Base-by-base conservation (phyloP, 2,329 filamentous ascomycete genomes). In the Exophiala calicioides region DNA sequence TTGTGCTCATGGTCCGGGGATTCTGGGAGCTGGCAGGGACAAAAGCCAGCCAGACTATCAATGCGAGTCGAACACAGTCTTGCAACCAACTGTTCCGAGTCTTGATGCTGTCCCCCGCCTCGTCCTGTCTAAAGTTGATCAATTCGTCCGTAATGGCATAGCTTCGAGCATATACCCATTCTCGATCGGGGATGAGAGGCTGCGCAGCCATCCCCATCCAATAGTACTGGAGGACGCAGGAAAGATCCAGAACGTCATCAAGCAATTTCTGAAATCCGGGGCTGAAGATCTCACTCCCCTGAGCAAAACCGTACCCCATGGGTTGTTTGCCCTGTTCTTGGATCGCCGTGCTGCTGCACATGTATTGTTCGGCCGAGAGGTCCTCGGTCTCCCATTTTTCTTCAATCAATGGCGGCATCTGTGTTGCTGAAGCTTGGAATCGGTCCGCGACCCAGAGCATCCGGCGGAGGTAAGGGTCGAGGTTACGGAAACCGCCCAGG, bases 381-480 rank as follows among this genome's bases (percentile, higher is more conserved):
- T 44, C 37, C 10, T 45, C 43, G 10, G 38, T 47, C 16, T 47
- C 48, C 48, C 48, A 51, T 33, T 31, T 18, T 19, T 51, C 48
- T 21, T 47, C 24, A 23, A 51, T 36, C 15, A 51, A 19, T 3
- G 48, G 48, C 10, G 42, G 43, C 19, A 16, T 46, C 16, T 40
- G 36, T 18, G 43, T 47, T 5, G 48, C 48, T n/a, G 48, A 36
- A 35, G 48, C 48, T 33, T 51, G 48, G 33, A 47, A 51, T 13
- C 48, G 35, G 24, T 51, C 48, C 4, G 48, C 48, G 16, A 51
- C 6, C 48, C 48, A 51, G 8, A 51, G 48, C 48, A 51, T 51
- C 7, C 47, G 47, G 21, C 35, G 42, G 30, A 46, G 24, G 15
- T 46, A 50, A n/a, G 47, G 47, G 18, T 50, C 31, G 16, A 50